Evolutionary conservation across 352 stramenopile species (phyloP).

Genomic region (Pseudoperonospora humuli): DNA sequence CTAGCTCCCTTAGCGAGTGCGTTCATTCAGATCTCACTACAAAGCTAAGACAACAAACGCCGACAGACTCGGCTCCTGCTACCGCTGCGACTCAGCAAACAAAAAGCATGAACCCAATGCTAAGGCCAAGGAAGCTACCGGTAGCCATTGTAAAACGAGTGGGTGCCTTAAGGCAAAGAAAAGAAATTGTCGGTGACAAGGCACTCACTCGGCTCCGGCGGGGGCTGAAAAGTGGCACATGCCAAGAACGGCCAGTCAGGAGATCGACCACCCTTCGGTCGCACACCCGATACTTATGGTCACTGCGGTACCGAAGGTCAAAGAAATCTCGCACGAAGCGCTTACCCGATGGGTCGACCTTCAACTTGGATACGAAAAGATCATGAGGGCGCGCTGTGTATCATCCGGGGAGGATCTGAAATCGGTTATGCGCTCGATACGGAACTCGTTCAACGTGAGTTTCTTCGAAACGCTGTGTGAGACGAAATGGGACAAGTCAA

Average conservation of each 20-base stretch:
- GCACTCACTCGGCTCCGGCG: too few relatives aligned
- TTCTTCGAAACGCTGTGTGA: slow-evolving; percentile 8
- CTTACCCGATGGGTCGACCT: slow-evolving; percentile 12
- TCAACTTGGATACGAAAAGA: slow-evolving; percentile 11
- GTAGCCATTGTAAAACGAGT: too few relatives aligned
- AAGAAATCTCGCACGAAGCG: slow-evolving; percentile 13
- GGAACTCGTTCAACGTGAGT: slow-evolving; percentile 10
- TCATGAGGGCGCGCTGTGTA: slow-evolving; percentile 10
- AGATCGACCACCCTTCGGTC: background rate
- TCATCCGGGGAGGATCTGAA: slow-evolving; percentile 7
- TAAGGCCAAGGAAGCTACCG: too few relatives aligned
- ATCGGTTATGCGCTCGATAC: slow-evolving; percentile 4
- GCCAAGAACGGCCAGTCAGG: background rate
- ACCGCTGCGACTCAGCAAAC: too few relatives aligned
- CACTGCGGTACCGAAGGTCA: slow-evolving; percentile 2
- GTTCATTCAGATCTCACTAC: slow-evolving; percentile 9
- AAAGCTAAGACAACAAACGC: too few relatives aligned
- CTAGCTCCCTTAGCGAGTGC: slow-evolving; percentile 6
- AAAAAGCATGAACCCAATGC: too few relatives aligned
- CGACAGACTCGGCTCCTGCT: too few relatives aligned
- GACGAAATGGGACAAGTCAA: slow-evolving; percentile 8
- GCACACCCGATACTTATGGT: slow-evolving; percentile 6
- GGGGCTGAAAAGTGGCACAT: background rate
- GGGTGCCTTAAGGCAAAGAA: too few relatives aligned
- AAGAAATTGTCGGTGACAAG: too few relatives aligned